Evolutionary conservation across 805 yeast genomes (phyloP), one percentile per base, ranked within the genome.

Genomic region (Wickerhamomyces queroliae): DNA sequence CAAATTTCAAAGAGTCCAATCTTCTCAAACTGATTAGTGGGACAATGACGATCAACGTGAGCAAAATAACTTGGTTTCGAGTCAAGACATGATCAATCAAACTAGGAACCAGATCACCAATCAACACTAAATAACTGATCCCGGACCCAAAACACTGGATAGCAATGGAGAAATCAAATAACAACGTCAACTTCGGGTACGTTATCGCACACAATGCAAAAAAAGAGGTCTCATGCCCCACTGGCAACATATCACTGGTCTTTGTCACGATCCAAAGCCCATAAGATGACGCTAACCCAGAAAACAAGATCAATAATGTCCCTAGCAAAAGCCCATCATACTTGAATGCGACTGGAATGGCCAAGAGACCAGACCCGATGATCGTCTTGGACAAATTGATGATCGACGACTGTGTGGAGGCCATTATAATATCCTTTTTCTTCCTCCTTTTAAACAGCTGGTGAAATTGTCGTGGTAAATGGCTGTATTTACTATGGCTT

Each of bases 111-210:
- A 85, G 64, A 53, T 84, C 93, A 11, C 93, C 93, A 38, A 84
- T 76, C 38, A 85, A 70, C 15, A 85, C 85, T 42, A 85, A 56
- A 52, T 85, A 85, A 35, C 81, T 72, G 12, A 85, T 66, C 3
- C 82, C 81, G 15, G 81, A 89, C 19, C 95, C 95, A 61, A 80
- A 85, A 56, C 91, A 83, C 61, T 85, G 89, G 35, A 83, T 66
- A 25, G 82, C 76, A 56, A 85, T 83, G 26, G 88, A 83, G 19
- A 79, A 59, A 60, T 85, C 93, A 53, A 84, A 85, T n/a, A 83
- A 52, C 6, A 83, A 70, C 5, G 83, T 69, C 21, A 83, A 57
- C n/a, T 69, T 70, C 1, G 93, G 93, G 50, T 83, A 83, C 0
- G 91, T 80, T 42, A 83, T 63, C 36, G 74, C 70, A 55, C 91